Percentiles rank a stretch among this genome's conserved stretches.
Conservation (phyloP, 1,139 yeast genomes). For the Saccharomyces hybrid region DNA sequence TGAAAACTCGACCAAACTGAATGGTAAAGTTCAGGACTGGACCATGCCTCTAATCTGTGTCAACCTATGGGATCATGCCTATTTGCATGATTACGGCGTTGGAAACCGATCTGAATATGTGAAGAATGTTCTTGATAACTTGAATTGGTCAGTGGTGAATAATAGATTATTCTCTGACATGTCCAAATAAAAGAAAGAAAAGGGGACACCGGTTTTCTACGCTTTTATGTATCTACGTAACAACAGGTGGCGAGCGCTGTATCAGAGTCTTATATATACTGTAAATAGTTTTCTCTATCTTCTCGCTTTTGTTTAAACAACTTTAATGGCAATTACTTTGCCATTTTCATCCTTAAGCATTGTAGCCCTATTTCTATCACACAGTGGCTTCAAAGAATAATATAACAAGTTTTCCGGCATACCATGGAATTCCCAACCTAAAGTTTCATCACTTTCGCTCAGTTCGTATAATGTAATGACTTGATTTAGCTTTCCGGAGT, state of each 20-base stretch:
- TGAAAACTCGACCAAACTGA: slow-evolving; percentile 8
- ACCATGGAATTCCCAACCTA: slow-evolving; percentile 50
- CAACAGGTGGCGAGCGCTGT: slow-evolving; percentile 2
- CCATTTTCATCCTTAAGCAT: slow-evolving; percentile 51
- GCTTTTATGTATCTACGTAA: slow-evolving; percentile 4
- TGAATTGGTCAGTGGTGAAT: slow-evolving; percentile 83
- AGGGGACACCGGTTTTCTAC: slow-evolving; percentile 1
- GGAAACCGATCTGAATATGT: slow-evolving; percentile 67
- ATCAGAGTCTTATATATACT: neutral
- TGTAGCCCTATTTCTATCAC: slow-evolving; percentile 61
- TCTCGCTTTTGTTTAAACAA: slow-evolving; percentile 25
- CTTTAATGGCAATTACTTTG: slow-evolving; percentile 62
- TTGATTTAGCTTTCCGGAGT: slow-evolving; percentile 68
- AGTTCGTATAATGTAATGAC: slow-evolving; percentile 81
- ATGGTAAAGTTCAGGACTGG: slow-evolving; percentile 48
- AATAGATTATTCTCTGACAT: slow-evolving; percentile 39
- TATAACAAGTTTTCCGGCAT: slow-evolving; percentile 54
- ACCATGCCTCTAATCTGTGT: slow-evolving; percentile 72
- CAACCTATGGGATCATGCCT: slow-evolving; percentile 86
- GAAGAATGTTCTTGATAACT: slow-evolving; percentile 65
- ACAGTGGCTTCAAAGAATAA: slow-evolving; percentile 50
- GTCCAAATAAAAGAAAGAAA: slow-evolving; percentile 3
- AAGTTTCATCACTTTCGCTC: slow-evolving; percentile 52
- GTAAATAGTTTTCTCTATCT: neutral
- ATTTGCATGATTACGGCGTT: slow-evolving; percentile 74